Conservation (phyloP, 2,329 filamentous ascomycete species). For the Pseudocercospora crystallina region DNA sequence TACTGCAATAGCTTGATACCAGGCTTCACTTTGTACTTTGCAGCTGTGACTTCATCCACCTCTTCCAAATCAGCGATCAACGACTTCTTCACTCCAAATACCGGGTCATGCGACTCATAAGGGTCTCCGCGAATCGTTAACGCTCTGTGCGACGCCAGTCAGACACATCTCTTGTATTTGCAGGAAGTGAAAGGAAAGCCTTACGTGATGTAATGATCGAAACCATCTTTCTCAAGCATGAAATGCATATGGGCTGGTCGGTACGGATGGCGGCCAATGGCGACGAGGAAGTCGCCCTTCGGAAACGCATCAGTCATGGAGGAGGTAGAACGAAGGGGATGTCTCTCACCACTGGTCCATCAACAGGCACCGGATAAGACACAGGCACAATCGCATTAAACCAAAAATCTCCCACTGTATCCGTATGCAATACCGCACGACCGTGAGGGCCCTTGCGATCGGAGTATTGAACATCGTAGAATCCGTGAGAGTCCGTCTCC, state of each 20-base stretch:
- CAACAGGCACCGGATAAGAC: slow-evolving; percentile 78
- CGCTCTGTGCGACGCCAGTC: slow-evolving; percentile 50
- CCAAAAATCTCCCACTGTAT: slow-evolving; percentile 73
- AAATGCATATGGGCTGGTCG: slow-evolving; percentile 82
- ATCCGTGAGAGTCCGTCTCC: slow-evolving; percentile 76
- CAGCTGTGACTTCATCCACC: slow-evolving; percentile 53
- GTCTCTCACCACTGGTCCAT: slow-evolving; percentile 66
- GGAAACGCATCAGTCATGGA: no score
- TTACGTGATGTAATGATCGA: slow-evolving; percentile 78
- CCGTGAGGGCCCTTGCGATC: slow-evolving; percentile 65
- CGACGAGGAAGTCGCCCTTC: slow-evolving; percentile 63
- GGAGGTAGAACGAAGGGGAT: no score
- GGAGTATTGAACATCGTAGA: slow-evolving; percentile 77
- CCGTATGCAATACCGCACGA: slow-evolving; percentile 66
- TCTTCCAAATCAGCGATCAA: slow-evolving; percentile 64
- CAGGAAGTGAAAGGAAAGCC: slow-evolving; percentile 36
- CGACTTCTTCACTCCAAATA: slow-evolving; percentile 82
- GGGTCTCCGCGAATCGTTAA: slow-evolving; percentile 74
- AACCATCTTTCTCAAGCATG: slow-evolving; percentile 79
- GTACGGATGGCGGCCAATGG: slow-evolving; percentile 68
- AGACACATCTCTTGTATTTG: slow-evolving; percentile 5
- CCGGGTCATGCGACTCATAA: slow-evolving; percentile 78
- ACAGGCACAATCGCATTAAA: slow-evolving; percentile 82
- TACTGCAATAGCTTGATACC: slow-evolving; percentile 57
- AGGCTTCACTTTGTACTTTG: slow-evolving; percentile 62